Evolutionary conservation across 305 asterid genomes (phyloP).

Genomic region (Rubia tinctorum): DNA sequence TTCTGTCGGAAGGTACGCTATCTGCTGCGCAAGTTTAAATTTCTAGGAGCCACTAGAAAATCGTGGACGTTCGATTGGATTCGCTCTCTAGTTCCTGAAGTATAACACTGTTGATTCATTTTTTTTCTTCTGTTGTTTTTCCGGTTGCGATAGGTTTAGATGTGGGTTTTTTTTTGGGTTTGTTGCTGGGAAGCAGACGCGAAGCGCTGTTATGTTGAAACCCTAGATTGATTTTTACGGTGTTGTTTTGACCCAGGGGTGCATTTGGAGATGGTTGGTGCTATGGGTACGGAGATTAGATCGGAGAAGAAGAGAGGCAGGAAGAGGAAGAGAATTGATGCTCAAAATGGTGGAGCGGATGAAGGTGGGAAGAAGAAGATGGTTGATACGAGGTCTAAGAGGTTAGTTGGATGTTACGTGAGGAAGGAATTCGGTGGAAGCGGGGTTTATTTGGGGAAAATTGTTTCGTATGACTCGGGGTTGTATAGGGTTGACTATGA

Average conservation of each 20-base stretch:
- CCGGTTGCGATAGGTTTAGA: background rate
- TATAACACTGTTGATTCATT: slow-evolving; percentile 6
- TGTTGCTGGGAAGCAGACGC: slow-evolving; percentile 3
- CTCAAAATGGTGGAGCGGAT: slow-evolving; percentile 37
- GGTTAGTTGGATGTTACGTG: slow-evolving; percentile 66
- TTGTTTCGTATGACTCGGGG: slow-evolving; percentile 55
- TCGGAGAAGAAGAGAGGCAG: slow-evolving; percentile 60
- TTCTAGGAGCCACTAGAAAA: background rate
- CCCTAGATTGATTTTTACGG: slow-evolving; percentile 1
- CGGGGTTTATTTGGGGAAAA: slow-evolving; percentile 69
- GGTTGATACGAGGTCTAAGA: slow-evolving; percentile 44
- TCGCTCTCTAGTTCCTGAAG: background rate
- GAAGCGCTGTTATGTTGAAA: slow-evolving; percentile 1
- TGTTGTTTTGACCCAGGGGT: slow-evolving; percentile 27
- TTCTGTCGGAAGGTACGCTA: slow-evolving; percentile 19
- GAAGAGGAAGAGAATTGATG: slow-evolving; percentile 67
- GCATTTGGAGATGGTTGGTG: slow-evolving; percentile 31
- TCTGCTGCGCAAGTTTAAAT: background rate
- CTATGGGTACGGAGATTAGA: slow-evolving; percentile 48
- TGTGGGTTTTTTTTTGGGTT: background rate
- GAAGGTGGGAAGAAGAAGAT: slow-evolving; percentile 45
- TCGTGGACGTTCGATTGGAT: background rate
- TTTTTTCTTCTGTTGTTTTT: background rate
- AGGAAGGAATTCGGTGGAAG: slow-evolving; percentile 66
- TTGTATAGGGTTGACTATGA: slow-evolving; percentile 77